A percentile compares a stretch with the other conserved stretches of the same genome.
Conservation (phyloP, 495 filamentous ascomycete species). For the Penicillium subrubescens region DNA sequence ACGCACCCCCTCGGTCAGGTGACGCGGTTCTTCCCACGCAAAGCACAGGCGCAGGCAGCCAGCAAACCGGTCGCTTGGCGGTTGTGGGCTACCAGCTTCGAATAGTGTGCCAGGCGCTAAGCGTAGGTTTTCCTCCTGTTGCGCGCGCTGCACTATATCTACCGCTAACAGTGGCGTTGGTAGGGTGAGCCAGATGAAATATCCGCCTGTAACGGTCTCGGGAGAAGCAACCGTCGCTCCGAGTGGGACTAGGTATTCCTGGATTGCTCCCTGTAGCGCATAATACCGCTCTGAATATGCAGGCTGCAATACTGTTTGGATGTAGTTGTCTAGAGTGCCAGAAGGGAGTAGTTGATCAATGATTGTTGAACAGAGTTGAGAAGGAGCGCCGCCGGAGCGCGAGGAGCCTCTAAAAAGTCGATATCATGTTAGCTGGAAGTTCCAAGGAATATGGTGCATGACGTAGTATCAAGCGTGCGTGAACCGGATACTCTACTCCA, state of each 20-base stretch:
- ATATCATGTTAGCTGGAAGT: slow-evolving; percentile 8
- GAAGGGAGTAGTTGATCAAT: slow-evolving; percentile 59
- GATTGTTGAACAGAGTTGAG: slow-evolving; percentile 68
- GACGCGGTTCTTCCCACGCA: slow-evolving; percentile 71
- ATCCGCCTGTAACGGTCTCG: slow-evolving; percentile 59
- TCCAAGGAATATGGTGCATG: not conserved
- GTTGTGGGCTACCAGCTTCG: slow-evolving; percentile 60
- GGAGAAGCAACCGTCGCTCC: slow-evolving; percentile 54
- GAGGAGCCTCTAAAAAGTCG: slow-evolving; percentile 57
- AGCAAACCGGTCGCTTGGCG: slow-evolving; percentile 48
- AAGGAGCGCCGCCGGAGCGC: slow-evolving; percentile 75
- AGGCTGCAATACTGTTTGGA: slow-evolving; percentile 51
- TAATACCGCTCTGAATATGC: slow-evolving; percentile 60
- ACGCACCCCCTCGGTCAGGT: slow-evolving; percentile 67
- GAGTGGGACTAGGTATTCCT: slow-evolving; percentile 56
- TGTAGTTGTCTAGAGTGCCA: slow-evolving; percentile 51
- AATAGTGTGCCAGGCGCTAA: slow-evolving; percentile 68
- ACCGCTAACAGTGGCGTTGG: slow-evolving; percentile 52
- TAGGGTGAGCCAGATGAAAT: slow-evolving; percentile 78
- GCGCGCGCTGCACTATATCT: slow-evolving; percentile 56
- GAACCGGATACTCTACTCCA: not conserved
- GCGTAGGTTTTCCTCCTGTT: slow-evolving; percentile 60
- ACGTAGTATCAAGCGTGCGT: not conserved
- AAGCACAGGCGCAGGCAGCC: slow-evolving; percentile 67
- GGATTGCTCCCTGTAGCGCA: slow-evolving; percentile 54